Evolutionary conservation across 2,329 filamentous ascomycete genomes (phyloP), one percentile per base, ranked within the genome.

Genomic region (Cercospora sp.): DNA sequence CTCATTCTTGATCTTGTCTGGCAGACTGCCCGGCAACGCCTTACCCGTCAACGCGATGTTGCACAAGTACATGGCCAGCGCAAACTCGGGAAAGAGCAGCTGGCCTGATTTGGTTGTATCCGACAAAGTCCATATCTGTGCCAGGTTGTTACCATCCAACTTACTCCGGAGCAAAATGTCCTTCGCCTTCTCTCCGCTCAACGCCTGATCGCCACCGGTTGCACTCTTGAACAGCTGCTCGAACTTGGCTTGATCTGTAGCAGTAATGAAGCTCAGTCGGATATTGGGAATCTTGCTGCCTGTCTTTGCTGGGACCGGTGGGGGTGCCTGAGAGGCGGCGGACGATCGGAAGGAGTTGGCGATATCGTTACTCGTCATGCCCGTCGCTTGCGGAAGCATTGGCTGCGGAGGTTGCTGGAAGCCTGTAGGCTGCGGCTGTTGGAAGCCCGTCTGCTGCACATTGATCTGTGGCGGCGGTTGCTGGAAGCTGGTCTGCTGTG

Each of bases 171-270:
- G 78, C 67, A 99, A 84, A 53, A 99, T 83, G 79, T 98, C 94
- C 75, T 91, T 90, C 28, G 94, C 94, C 81, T 97, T 96, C 71
- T 98, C 94, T 63, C 88, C 95, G 59, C 93, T 93, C 84, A 99
- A 88, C 64, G 94, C 91, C 75, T 94, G 90, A 68, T 86, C 88
- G 73, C 93, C 90, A 37, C 93, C 93, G 40, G 94, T 93, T 13
- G 95, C 94, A 65, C 94, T 97, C 82, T 95, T 97, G 85, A 99
- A 99, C 51, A 99, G 83, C 66, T 95, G 95, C 83, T 99, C 95
- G 75, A 99, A 99, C 82, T 97, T 97, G 76, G 92, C 88, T 81
- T 99, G 95, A 78, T 99, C 95, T 76, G 91, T 89, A 28, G 92
- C 94, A 2, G 94, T 97, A 77, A 99, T 97, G 80, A 99, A 99